phyloP scores from a whole-genome alignment of 2,329 filamentous ascomycete species.

The Monascus ruber region DNA sequence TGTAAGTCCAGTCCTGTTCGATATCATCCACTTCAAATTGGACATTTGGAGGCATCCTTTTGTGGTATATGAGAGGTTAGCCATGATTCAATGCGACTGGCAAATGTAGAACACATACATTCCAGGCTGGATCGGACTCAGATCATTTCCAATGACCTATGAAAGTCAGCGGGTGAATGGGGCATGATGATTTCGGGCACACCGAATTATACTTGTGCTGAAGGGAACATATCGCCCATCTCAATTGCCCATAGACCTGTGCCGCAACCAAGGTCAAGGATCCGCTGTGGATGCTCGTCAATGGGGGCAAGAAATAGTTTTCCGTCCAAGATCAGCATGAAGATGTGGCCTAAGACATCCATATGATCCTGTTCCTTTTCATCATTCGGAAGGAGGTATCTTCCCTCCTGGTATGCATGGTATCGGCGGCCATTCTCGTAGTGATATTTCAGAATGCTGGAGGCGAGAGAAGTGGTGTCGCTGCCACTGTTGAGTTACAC shows the following conservation, averaged over 20 bases:
- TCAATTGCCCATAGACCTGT: neutral
- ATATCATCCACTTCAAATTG: conserved; percentile 12
- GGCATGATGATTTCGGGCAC: neutral
- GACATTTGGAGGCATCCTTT: conserved; percentile 13
- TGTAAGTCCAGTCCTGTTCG: conserved; percentile 7
- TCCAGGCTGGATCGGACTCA: neutral
- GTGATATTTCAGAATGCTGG: neutral
- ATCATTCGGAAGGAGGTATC: neutral
- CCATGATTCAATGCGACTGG: neutral
- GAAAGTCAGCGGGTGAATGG: neutral
- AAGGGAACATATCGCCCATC: neutral
- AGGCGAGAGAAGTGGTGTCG: neutral
- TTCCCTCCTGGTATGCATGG: neutral
- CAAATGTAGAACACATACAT: neutral
- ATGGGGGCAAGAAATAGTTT: neutral
- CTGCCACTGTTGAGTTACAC: neutral
- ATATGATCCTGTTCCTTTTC: neutral
- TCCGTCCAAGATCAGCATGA: neutral
- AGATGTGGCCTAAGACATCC: neutral
- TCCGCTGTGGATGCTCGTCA: neutral
- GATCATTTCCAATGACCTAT: neutral
- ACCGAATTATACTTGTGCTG: neutral
- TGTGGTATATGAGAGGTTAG: neutral
- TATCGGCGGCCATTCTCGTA: neutral
- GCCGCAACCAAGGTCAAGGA: neutral